phyloP scores from a whole-genome alignment of 495 filamentous ascomycete genomes.

The Bathelium albidoporum region DNA sequence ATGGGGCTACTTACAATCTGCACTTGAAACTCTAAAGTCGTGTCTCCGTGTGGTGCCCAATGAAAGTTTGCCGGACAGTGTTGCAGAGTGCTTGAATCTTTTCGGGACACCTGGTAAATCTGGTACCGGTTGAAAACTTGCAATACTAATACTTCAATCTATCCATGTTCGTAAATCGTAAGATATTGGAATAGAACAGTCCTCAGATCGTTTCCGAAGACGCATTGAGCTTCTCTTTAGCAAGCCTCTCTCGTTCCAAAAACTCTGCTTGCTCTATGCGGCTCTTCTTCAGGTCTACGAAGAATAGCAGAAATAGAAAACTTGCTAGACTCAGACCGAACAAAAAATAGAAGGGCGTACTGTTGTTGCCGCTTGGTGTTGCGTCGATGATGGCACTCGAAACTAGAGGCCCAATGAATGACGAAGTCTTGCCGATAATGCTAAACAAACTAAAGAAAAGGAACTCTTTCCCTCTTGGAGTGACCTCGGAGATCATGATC shows the following conservation, averaged over 20 bases:
- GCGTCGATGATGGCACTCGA: constrained; percentile 58
- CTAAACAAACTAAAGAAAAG: constrained; percentile 58
- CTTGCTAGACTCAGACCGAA: constrained; percentile 48
- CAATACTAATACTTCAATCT: no score
- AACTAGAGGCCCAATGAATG: constrained; percentile 55
- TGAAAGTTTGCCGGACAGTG: no score
- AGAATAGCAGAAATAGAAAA: constrained; percentile 39
- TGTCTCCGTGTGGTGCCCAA: no score
- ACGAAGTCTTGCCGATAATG: constrained; percentile 54
- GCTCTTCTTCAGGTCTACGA: constrained; percentile 51
- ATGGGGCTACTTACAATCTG: no score
- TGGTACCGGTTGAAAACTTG: no score
- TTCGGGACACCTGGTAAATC: no score
- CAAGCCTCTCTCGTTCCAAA: constrained; percentile 34
- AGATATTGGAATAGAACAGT: no score
- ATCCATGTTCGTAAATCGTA: no score
- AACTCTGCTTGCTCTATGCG: constrained; percentile 46
- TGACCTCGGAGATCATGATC: constrained; percentile 59
- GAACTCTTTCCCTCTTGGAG: constrained; percentile 54
- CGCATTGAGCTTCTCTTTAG: constrained; percentile 15
- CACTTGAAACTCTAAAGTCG: no score
- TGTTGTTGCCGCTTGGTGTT: constrained; percentile 40
- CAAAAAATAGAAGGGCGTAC: constrained; percentile 55
- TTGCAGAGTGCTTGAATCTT: no score
- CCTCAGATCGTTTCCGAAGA: background rate